phyloP scores from a whole-genome alignment of 108 stramenopile genomes.

The Discostella pseudostelligera region DNA sequence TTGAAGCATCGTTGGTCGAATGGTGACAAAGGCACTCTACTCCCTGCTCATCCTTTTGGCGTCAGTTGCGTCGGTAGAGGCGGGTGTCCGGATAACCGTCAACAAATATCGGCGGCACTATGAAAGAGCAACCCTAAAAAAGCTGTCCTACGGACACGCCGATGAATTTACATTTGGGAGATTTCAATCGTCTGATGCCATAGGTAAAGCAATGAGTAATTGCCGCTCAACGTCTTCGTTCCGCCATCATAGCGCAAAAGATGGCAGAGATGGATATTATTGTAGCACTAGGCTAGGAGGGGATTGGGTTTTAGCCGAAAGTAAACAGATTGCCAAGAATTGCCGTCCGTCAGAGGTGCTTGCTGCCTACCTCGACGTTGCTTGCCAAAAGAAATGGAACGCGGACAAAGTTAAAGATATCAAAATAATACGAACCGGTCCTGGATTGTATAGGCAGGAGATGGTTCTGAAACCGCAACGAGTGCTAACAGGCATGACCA shows the following conservation, averaged over 20 bases:
- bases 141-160: constrained; percentile 19
- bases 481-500: constrained; percentile 50
- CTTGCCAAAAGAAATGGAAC: constrained; percentile 56
- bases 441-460: constrained; percentile 43
- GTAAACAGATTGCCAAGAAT: constrained; percentile 45
- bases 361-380: constrained; percentile 48
- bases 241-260: constrained; percentile 35
- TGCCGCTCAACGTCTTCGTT: constrained; percentile 36
- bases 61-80: background rate
- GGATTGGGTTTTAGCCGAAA: constrained; percentile 60
- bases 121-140: constrained; percentile 5
- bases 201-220: constrained; percentile 31
- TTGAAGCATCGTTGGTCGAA: too few species aligned
- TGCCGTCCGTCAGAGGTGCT: constrained; percentile 50
- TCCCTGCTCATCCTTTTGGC: background rate
- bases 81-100: constrained; percentile 7
- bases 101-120: constrained; percentile 11
- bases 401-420: constrained; percentile 47
- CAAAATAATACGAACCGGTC: constrained; percentile 13
- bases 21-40: background rate
- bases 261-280: constrained; percentile 47
- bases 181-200: constrained; percentile 37
- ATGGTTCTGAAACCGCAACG: constrained; percentile 54
- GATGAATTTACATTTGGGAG: constrained; percentile 35
- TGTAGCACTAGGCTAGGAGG: constrained; percentile 50